Conservation (phyloP, 2,329 filamentous ascomycete species). For the Botryosphaeria dothidea region DNA sequence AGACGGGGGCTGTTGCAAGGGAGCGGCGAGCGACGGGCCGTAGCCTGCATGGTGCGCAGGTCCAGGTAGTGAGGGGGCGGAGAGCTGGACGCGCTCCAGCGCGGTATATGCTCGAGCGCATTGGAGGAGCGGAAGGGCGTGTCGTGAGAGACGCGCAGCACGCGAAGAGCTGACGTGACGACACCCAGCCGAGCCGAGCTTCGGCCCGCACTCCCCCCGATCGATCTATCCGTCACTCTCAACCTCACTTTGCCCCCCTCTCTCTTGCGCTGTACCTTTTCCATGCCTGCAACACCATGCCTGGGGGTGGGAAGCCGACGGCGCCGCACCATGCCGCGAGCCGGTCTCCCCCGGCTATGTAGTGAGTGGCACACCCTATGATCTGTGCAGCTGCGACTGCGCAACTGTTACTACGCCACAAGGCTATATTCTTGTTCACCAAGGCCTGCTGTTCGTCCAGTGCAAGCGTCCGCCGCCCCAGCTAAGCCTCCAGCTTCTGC, state of each 20-base stretch:
- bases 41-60: constrained; percentile 27
- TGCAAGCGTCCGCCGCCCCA: neutral
- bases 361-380: no score
- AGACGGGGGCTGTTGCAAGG: neutral
- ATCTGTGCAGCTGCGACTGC: no score
- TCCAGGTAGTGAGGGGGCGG: constrained; percentile 27
- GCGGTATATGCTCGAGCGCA: constrained; percentile 31
- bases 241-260: neutral
- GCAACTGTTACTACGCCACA: no score
- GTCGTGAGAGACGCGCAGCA: neutral
- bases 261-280: no score
- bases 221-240: neutral
- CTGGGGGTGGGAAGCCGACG: no score
- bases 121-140: constrained; percentile 16
- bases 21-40: constrained; percentile 23
- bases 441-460: no score
- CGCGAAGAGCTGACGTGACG: constrained; percentile 7
- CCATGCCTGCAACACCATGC: no score
- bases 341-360: no score
- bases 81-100: constrained; percentile 26
- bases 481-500: neutral
- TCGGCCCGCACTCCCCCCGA: constrained; percentile 3
- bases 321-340: no score
- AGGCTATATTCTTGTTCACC: no score
- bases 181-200: neutral